Base-by-base conservation (phyloP, 208 protist species). In the Crithidia expoeki region DNA sequence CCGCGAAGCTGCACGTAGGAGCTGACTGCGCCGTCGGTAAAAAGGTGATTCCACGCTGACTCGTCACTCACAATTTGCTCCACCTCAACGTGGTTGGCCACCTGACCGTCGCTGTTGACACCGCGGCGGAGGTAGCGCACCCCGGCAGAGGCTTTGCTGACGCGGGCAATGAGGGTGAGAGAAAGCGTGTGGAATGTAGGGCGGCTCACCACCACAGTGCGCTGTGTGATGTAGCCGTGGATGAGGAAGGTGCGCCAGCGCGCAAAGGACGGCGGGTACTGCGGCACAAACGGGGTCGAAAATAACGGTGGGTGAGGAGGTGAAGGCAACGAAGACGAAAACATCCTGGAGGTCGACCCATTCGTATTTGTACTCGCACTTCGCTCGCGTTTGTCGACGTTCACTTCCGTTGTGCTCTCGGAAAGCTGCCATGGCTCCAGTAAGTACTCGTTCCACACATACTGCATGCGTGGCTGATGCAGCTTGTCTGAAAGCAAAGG, bases 61-160 rank as follows among this genome's bases (percentile, higher is more conserved):
- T 90, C 84, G 27, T 92, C 84, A 38, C 68, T 77, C 4, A 97
- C 83, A 55, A 97, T 94, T 68, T 97, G 93, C 75, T 97, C 93
- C 32, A 93, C 80, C 67, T 97, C 90, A 16, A 97, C 93, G 57
- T 94, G 85, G 68, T 97, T 97, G 17, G 93, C 93, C 47, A 91
- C 90, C 66, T 92, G 62, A 30, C 86, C 84, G 51, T 88, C 74
- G 55, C 89, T 84, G 73, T 77, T 93, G n/a, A 98, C 80, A 2
- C 98, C 98, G 64, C 98, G 92, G 52, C 98, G 98, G 16, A 98
- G 76, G 72, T 98, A 99, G 28, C 98, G 90, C 34, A 94, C 86
- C 16, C 98, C 98, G 7, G 97, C 97, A 67, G 89, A 98, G 49
- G 94, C 79, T 51, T 96, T 89, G 53, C 88, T 96, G 33, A 93